Evolutionary conservation across 176 grass and related monocot genomes (phyloP).

Genomic region (Triticum timopheevii): DNA sequence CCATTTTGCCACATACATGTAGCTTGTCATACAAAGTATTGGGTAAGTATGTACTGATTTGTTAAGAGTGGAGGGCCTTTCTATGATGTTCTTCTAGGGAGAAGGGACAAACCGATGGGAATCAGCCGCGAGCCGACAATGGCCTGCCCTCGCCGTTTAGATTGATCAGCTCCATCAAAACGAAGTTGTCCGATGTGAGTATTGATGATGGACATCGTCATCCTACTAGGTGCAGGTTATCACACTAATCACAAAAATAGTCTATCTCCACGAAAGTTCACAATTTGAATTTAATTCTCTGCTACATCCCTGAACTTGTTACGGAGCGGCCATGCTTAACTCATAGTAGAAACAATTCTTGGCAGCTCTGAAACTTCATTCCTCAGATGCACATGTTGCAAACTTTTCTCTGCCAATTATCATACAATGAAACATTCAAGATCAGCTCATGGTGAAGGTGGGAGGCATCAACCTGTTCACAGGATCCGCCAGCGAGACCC

Average conservation of each 20-base stretch:
- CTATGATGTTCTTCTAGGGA: conserved; percentile 50
- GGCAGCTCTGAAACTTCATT: too few species aligned
- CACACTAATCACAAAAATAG: not conserved
- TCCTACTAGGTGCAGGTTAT: conserved; percentile 49
- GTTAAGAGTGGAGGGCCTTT: conserved; percentile 60
- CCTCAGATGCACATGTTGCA: too few species aligned
- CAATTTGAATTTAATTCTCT: not conserved
- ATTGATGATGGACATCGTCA: conserved; percentile 69
- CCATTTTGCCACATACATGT: not conserved
- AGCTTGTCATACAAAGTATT: not conserved
- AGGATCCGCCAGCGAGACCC: too few species aligned
- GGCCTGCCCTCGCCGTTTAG: conserved; percentile 56
- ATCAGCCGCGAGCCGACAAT: conserved; percentile 57
- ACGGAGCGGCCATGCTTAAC: too few species aligned
- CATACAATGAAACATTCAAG: too few species aligned
- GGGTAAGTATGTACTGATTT: not conserved
- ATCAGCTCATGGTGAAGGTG: too few species aligned
- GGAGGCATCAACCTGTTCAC: too few species aligned
- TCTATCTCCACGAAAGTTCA: not conserved
- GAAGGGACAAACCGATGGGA: conserved; percentile 52
- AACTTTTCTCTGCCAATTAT: not conserved
- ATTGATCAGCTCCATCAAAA: conserved; percentile 20
- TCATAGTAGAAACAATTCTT: too few species aligned
- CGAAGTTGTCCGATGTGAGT: too few species aligned
- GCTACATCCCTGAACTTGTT: not conserved